A percentile compares a stretch with the other conserved stretches of the same genome.
Conservation (phyloP, 2,329 filamentous ascomycete genomes). For the Fusarium nematophilum region DNA sequence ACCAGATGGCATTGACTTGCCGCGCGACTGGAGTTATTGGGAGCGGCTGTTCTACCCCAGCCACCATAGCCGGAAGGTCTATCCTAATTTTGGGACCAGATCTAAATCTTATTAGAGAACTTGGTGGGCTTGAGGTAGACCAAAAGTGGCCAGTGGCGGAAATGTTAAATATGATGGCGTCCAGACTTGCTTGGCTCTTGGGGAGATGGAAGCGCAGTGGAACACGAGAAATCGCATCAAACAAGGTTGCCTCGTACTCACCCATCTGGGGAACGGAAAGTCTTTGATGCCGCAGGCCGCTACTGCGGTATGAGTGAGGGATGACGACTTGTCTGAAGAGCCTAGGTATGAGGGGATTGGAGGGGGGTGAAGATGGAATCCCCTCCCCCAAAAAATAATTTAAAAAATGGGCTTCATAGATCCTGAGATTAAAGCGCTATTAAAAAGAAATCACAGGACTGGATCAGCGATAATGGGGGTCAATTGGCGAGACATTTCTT, state of each 20-base stretch:
- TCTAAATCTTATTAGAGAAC: slow-evolving; percentile 34
- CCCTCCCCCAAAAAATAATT: too few species aligned
- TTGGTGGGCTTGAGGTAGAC: too few species aligned
- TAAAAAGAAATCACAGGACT: too few species aligned
- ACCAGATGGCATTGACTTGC: slow-evolving; percentile 13
- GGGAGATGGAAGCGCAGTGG: background rate
- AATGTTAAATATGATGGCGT: background rate
- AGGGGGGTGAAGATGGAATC: slow-evolving; percentile 4
- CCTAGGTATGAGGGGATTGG: slow-evolving; percentile 30
- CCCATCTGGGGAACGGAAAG: too few species aligned
- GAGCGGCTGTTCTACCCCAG: background rate
- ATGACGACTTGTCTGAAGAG: slow-evolving; percentile 14
- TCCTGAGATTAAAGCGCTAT: too few species aligned
- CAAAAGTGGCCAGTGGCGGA: too few species aligned
- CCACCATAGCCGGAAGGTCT: slow-evolving; percentile 5
- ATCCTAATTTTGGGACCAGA: slow-evolving; percentile 20
- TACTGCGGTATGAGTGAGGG: slow-evolving; percentile 17
- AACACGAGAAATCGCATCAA: slow-evolving; percentile 13
- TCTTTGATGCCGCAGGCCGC: too few species aligned
- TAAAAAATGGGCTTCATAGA: too few species aligned
- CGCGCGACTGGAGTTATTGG: background rate
- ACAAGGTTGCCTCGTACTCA: too few species aligned
- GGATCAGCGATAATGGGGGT: too few species aligned
- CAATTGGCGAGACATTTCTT: too few species aligned
- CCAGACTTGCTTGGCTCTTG: background rate